A percentile compares a stretch with the other conserved stretches of the same genome.
phyloP scores from a whole-genome alignment of 1,284 basidiomycete species.

The Papiliotrema fonsecae region DNA sequence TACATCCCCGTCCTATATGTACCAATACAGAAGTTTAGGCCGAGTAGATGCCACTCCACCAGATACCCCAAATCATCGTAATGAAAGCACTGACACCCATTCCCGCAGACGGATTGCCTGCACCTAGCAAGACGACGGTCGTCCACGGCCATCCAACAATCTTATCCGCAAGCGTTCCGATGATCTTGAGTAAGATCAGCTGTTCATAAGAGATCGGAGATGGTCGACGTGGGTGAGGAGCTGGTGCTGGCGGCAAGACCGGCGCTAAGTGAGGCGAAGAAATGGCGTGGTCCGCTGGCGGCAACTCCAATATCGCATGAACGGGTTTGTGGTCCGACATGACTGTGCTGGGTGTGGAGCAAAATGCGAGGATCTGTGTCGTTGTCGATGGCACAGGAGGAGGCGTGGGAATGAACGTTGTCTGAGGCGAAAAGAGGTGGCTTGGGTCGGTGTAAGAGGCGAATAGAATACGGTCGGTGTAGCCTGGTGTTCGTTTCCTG shows the following conservation, averaged over 20 bases:
- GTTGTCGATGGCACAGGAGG: constrained; percentile 16
- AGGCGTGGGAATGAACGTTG: constrained; percentile 10
- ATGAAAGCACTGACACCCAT: constrained; percentile 40
- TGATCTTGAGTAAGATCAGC: constrained; percentile 19
- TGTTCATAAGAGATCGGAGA: constrained; percentile 21
- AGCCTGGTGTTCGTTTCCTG: constrained; percentile 74
- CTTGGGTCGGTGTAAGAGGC: constrained; percentile 63
- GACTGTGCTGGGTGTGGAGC: constrained; percentile 35
- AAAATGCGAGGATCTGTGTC: constrained; percentile 33
- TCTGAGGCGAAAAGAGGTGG: constrained; percentile 21
- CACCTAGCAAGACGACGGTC: constrained; percentile 36
- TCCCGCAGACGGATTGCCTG: constrained; percentile 34
- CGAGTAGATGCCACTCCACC: constrained; percentile 37
- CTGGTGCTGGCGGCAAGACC: constrained; percentile 21
- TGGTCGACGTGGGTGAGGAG: constrained; percentile 24
- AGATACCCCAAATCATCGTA: constrained; percentile 41
- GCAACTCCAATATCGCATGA: constrained; percentile 36
- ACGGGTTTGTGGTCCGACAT: constrained; percentile 51
- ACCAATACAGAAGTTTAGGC: neutral
- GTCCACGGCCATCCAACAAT: constrained; percentile 41
- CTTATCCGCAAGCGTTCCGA: constrained; percentile 34
- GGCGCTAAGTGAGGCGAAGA: constrained; percentile 32
- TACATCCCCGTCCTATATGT: too few species aligned
- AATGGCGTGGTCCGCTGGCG: constrained; percentile 23
- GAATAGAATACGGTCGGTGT: constrained; percentile 93